Evolutionary conservation across 345 rosid species (phyloP), one percentile per base, ranked within the genome.

Genomic region (Euphorbia pulcherrima): DNA sequence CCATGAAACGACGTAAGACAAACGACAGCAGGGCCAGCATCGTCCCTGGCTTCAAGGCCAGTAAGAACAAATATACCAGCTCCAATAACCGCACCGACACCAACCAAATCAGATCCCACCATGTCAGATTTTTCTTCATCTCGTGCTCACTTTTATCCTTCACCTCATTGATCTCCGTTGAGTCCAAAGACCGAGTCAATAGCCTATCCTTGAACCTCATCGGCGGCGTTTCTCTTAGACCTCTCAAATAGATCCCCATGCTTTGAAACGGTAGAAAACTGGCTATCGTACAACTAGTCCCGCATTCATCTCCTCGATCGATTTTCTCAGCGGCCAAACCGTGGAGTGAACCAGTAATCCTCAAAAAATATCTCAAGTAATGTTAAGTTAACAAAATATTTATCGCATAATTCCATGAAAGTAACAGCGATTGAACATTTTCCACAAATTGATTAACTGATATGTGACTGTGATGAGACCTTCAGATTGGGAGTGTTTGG

Each of bases 71-170:
- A 92, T 58, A 92, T 90, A 0, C 97, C 96, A 5, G 98, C 82
- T 12, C 98, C 98, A 3, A 90, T 83, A 23, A 92, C 98, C 2
- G 96, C 92, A 2, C 97, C 98, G 21, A 92, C 81, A 0, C 98
- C 96, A 92, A 92, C 98, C 97, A 93, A 7, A 93, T 90, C 4
- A 93, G 88, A 62, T 93, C 98, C 98, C 98, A 93, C 98, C 97
- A 90, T 0, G 73, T 81, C 48, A 93, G 82, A 41, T 74, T 88
- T 73, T 82, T 89, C 86, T 93, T 90, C 98, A 90, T 93, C 68
- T 93, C 92, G 61, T 90, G 81, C 50, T 83, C 81, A 65, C 98
- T 93, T 68, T 82, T 82, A 1, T 87, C 94, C 77, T 78, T 90
- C 28, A 93, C 76, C 68, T 93, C 97, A 20, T 85, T 77, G 74